Percentiles rank a stretch among this genome's conserved stretches.
phyloP scores from a whole-genome alignment of 139 green algal genomes.

The Coelastrella sp. region DNA sequence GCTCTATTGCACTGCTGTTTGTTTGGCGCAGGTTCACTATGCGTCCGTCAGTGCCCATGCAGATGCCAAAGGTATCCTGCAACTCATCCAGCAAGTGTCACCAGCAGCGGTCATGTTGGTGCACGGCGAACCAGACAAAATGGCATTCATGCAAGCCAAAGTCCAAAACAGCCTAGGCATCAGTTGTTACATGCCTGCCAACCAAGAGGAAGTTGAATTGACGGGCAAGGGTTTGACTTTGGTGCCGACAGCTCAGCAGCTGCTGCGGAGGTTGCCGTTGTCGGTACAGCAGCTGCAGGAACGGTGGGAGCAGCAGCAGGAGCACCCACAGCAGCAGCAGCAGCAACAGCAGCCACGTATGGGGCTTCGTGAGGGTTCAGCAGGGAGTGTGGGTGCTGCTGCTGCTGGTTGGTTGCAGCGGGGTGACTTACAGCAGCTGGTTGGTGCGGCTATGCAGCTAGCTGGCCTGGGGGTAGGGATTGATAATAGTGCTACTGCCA shows the following conservation, averaged over 20 bases:
- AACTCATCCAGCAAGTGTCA: conserved; percentile 63
- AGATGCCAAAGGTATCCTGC: conserved; percentile 78
- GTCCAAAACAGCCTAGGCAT: conserved; percentile 54
- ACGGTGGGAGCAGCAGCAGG: neutral
- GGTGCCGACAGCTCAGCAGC: neutral
- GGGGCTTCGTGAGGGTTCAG: neutral
- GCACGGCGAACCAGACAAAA: conserved; percentile 77
- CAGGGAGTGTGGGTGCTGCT: neutral
- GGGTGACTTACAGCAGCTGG: conserved; percentile 25
- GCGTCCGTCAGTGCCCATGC: conserved; percentile 81
- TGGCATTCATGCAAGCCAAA: conserved; percentile 71
- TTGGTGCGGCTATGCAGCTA: conserved; percentile 1
- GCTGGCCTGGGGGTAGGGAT: neutral
- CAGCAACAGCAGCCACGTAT: neutral
- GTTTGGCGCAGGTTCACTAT: conserved; percentile 58
- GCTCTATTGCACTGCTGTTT: conserved; percentile 74
- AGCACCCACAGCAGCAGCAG: conserved; percentile 32
- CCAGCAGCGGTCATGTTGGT: conserved; percentile 79
- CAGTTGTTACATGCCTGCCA: conserved; percentile 7
- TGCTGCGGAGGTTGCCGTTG: conserved; percentile 14
- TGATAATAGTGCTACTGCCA: neutral
- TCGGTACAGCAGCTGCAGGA: conserved; percentile 8
- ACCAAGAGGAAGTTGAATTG: conserved; percentile 15
- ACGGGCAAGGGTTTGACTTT: neutral
- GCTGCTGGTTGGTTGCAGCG: neutral